phyloP scores from a whole-genome alignment of 2,329 filamentous ascomycete species.

The Dothidotthia symphoricarpi region DNA sequence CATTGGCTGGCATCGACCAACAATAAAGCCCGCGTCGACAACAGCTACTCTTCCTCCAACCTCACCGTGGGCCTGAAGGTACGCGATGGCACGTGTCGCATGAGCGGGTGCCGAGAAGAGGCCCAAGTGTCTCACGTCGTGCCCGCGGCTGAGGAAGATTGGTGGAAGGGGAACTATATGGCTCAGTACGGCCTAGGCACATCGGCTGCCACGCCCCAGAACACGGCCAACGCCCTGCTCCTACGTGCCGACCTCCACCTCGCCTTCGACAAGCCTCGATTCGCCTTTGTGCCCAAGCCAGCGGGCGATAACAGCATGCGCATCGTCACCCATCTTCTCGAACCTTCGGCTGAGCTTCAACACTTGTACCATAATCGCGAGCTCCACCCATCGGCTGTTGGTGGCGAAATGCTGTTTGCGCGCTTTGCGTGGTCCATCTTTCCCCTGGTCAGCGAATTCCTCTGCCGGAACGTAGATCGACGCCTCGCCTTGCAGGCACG shows the following conservation, averaged over 20 bases:
- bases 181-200: slow-evolving; percentile 7
- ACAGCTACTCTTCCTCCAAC: slow-evolving; percentile 3
- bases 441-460: slow-evolving; percentile 6
- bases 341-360: slow-evolving; percentile 6
- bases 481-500: slow-evolving; percentile 5
- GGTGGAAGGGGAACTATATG: slow-evolving; percentile 9
- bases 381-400: slow-evolving; percentile 5
- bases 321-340: slow-evolving; percentile 3
- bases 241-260: slow-evolving; percentile 17
- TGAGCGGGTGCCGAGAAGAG: slow-evolving; percentile 7
- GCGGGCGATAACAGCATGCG: slow-evolving; percentile 4
- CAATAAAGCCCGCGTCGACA: background rate
- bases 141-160: slow-evolving; percentile 5
- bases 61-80: slow-evolving; percentile 5
- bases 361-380: slow-evolving; percentile 10
- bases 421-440: slow-evolving; percentile 12
- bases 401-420: slow-evolving; percentile 9
- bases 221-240: slow-evolving; percentile 8
- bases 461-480: slow-evolving; percentile 4
- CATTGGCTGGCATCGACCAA: slow-evolving; percentile 4
- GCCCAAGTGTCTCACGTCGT: slow-evolving; percentile 8
- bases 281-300: slow-evolving; percentile 18
- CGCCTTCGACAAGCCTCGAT: slow-evolving; percentile 13
- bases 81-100: slow-evolving; percentile 6
- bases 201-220: slow-evolving; percentile 1